Conservation (phyloP, 2,329 filamentous ascomycete genomes). For the Talaromyces sp. region DNA sequence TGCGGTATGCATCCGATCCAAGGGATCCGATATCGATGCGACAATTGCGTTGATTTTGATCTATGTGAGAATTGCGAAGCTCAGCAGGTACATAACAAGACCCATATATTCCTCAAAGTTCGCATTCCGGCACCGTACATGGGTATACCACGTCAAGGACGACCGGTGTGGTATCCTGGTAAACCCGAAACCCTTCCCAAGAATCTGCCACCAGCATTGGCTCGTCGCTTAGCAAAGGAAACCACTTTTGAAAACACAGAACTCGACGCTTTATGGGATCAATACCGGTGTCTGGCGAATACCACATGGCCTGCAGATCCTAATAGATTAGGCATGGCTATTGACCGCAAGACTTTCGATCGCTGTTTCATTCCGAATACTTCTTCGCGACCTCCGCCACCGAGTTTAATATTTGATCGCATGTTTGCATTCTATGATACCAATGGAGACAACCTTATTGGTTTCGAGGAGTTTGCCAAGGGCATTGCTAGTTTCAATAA, state of each 20-base stretch:
- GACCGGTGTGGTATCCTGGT: slow-evolving; percentile 83
- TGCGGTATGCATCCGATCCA: slow-evolving; percentile 86
- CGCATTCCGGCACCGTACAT: slow-evolving; percentile 83
- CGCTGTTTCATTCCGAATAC: slow-evolving; percentile 84
- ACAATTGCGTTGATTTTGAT: slow-evolving; percentile 94
- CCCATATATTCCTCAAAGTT: slow-evolving; percentile 96
- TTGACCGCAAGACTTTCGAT: slow-evolving; percentile 91
- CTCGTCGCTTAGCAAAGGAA: slow-evolving; percentile 65
- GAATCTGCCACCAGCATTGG: slow-evolving; percentile 63
- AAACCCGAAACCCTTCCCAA: slow-evolving; percentile 70
- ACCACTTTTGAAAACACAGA: slow-evolving; percentile 81
- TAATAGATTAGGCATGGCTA: slow-evolving; percentile 71
- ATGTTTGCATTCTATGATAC: slow-evolving; percentile 97
- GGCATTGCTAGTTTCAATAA: slow-evolving; percentile 67
- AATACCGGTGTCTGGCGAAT: slow-evolving; percentile 91
- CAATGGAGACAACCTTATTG: slow-evolving; percentile 82
- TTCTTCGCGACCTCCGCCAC: slow-evolving; percentile 69
- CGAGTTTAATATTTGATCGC: slow-evolving; percentile 90
- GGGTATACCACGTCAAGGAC: slow-evolving; percentile 70
- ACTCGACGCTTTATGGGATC: slow-evolving; percentile 91
- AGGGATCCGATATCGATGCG: slow-evolving; percentile 87
- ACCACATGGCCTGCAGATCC: slow-evolving; percentile 80
- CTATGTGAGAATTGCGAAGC: slow-evolving; percentile 89
- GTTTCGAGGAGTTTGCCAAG: slow-evolving; percentile 85
- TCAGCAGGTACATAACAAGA: slow-evolving; percentile 70